phyloP scores from a whole-genome alignment of 331 rosid genomes.

The Malus hybrid region DNA sequence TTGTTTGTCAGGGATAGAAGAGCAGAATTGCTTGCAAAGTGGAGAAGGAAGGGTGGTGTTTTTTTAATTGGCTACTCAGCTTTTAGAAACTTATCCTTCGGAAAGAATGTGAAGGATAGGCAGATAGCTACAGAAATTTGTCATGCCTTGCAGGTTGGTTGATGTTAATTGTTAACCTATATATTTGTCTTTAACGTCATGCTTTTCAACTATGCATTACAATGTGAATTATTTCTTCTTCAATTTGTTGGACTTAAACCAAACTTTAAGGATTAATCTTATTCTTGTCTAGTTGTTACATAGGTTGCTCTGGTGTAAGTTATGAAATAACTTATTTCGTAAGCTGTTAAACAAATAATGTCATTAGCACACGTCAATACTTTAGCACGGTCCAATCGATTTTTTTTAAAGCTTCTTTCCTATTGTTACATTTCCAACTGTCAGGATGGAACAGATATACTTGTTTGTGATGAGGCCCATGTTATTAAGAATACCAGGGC shows the following conservation, averaged over 20 bases:
- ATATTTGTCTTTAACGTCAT: not conserved
- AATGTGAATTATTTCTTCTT: not conserved
- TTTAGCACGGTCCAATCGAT: not conserved
- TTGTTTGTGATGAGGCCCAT: slow-evolving; percentile 98
- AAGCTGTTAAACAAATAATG: not conserved
- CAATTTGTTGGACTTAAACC: not conserved
- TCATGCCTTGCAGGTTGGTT: slow-evolving; percentile 68
- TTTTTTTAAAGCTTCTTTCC: not conserved
- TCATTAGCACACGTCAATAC: not conserved
- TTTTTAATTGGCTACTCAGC: slow-evolving; percentile 83
- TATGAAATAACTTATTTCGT: not conserved
- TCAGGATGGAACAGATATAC: slow-evolving; percentile 97
- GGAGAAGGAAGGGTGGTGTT: slow-evolving; percentile 93
- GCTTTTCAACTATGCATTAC: not conserved
- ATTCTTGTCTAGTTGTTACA: not conserved
- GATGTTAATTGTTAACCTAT: not conserved
- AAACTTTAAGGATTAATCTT: not conserved
- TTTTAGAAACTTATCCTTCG: slow-evolving; percentile 79
- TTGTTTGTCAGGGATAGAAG: slow-evolving; percentile 73
- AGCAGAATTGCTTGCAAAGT: slow-evolving; percentile 64
- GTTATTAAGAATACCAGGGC: slow-evolving; percentile 89
- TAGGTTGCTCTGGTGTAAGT: not conserved
- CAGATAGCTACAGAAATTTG: slow-evolving; percentile 64
- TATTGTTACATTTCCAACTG: slow-evolving; percentile 19
- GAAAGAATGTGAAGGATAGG: slow-evolving; percentile 78